Evolutionary conservation across 805 yeast species (phyloP).

Genomic region (Wickerhamomyces sydowiorum): DNA sequence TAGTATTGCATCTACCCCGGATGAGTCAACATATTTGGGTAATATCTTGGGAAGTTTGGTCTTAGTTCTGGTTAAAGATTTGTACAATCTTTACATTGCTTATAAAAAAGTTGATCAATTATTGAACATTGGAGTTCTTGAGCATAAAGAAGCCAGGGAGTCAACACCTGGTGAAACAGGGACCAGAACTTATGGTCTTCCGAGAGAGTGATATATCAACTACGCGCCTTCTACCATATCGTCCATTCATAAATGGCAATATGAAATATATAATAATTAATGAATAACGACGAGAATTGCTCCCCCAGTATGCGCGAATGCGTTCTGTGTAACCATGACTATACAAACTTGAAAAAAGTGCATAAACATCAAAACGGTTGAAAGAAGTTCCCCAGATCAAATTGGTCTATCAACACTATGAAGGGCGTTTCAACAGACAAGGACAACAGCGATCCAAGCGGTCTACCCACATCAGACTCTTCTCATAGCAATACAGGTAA

Average conservation of each 20-base stretch:
- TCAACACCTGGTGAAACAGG: neutral
- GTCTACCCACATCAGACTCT: too few relatives aligned
- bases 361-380: neutral
- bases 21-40: constrained; percentile 27
- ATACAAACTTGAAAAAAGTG: neutral
- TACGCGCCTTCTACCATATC: too few relatives aligned
- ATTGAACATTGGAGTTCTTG: constrained; percentile 16
- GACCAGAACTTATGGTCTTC: too few relatives aligned
- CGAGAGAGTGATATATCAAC: too few relatives aligned
- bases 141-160: constrained; percentile 1
- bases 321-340: neutral
- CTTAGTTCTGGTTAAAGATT: constrained; percentile 27
- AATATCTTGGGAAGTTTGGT: constrained; percentile 29
- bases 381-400: neutral
- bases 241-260: too few relatives aligned
- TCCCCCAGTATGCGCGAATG: too few relatives aligned
- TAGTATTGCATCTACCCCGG: constrained; percentile 27
- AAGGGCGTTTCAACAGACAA: too few relatives aligned
- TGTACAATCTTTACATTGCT: constrained; percentile 24
- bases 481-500: neutral
- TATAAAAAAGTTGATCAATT: constrained; percentile 26
- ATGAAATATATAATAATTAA: too few relatives aligned
- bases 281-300: too few relatives aligned
- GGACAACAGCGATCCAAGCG: neutral
- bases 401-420: too few relatives aligned